phyloP scores from a whole-genome alignment of 2,329 filamentous ascomycete genomes.

The Byssothecium circinans region DNA sequence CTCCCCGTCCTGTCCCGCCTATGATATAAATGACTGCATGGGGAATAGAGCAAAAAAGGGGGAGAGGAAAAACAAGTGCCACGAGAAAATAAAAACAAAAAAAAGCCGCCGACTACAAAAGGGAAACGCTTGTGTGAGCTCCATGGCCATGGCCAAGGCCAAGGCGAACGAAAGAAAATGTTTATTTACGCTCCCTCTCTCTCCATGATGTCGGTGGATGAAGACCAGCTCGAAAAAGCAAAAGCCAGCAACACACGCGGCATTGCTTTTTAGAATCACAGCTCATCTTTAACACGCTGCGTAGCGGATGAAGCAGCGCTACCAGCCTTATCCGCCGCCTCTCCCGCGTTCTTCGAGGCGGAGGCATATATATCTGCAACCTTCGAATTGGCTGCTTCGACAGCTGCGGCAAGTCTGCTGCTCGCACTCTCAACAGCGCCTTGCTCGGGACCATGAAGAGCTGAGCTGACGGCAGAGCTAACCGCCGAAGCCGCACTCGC shows the following conservation, averaged over 20 bases:
- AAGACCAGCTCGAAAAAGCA: too few species aligned
- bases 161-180: too few species aligned
- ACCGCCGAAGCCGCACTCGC: conserved; percentile 29
- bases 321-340: conserved; percentile 50
- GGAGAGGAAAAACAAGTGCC: not conserved
- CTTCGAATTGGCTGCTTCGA: conserved; percentile 49
- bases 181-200: too few species aligned
- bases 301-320: conserved; percentile 44
- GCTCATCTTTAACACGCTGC: conserved; percentile 55
- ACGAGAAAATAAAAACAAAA: not conserved
- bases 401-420: conserved; percentile 44
- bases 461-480: conserved; percentile 42
- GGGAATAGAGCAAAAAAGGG: conserved; percentile 1
- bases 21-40: not conserved
- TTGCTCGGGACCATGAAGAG: conserved; percentile 52
- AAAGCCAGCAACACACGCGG: too few species aligned
- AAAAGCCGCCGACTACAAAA: not conserved
- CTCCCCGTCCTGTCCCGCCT: not conserved
- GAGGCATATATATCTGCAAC: conserved; percentile 45
- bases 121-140: not conserved
- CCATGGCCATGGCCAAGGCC: too few species aligned
- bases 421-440: conserved; percentile 51
- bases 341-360: conserved; percentile 46
- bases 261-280: too few species aligned
- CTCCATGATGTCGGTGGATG: too few species aligned